Base-by-base conservation (phyloP, 352 stramenopile genomes). In the Phytophthora ohioensis region DNA sequence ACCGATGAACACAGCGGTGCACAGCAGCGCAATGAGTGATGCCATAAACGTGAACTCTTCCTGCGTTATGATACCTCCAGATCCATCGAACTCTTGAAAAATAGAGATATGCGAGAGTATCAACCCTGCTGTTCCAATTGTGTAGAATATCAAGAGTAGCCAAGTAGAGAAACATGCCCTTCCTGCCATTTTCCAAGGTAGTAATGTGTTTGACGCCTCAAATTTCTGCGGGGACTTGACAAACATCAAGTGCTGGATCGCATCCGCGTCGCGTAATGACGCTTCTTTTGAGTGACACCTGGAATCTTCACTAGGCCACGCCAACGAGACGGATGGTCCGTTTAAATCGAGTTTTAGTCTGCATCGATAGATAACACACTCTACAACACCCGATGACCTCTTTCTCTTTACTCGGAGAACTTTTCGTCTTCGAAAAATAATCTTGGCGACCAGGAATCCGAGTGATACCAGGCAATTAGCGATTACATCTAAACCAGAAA, bases 401-500 rank as follows among this genome's bases (percentile, higher is more conserved):
- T 61, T 68, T 5, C 27, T 41, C 17, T 57, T 32, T 4, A 45
- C 38, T 11, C 42, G 41, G 27, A 79, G 48, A 8, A 34, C 31
- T 13, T 55, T 67, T 5, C 66, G 64, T 30, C 73, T 71, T 36
- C 64, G 35, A 21, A 79, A 79, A 1, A 69, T 56, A 51, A 81
- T 72, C 30, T 77, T 81, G 12, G 62, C 39, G 12, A 81, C 31
- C 1, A 75, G 36, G 13, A 81, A 68, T 3, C 42, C 57, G 6
- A 81, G 62, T 42, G 65, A 75, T 7, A 77, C 36, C 15, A 81
- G 17, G 2, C 62, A 54, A 51, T 81, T 81, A 35, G 21, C 69
- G 9, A 79, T 71, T 2, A 78, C n/a, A 34, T 83, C 69, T 4
- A 71, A 7, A 31, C 45, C 41, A 3, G 55, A 38, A 21, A 81